Percentiles rank a stretch among this genome's conserved stretches.
Conservation (phyloP, 1,284 basidiomycete species). For the Chalciporus sp. region DNA sequence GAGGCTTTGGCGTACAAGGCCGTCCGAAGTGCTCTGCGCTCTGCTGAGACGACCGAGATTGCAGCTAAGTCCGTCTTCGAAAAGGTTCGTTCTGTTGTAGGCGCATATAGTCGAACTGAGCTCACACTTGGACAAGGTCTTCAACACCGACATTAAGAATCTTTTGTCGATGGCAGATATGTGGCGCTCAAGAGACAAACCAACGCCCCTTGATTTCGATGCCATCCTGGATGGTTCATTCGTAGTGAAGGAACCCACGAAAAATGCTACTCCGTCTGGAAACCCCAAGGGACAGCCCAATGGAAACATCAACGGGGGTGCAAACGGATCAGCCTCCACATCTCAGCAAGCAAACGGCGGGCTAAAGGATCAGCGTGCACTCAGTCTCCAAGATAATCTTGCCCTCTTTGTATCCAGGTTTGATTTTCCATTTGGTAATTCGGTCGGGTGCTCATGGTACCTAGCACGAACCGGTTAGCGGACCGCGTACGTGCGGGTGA, state of each 20-base stretch:
- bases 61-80: conserved; percentile 80
- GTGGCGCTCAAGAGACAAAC: conserved; percentile 90
- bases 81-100: conserved; percentile 60
- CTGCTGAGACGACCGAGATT: conserved; percentile 43
- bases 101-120: not conserved
- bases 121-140: conserved; percentile 60
- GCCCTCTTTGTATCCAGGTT: conserved; percentile 84
- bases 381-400: conserved; percentile 80
- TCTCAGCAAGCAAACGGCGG: conserved; percentile 33
- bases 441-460: not conserved
- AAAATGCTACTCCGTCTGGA: not conserved
- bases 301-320: conserved; percentile 27
- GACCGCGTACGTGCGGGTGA: conserved; percentile 73
- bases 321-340: conserved; percentile 8
- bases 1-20: conserved; percentile 88
- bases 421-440: conserved; percentile 4
- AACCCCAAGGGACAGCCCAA: conserved; percentile 25
- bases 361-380: conserved; percentile 79
- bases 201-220: conserved; percentile 83
- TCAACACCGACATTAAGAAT: conserved; percentile 85
- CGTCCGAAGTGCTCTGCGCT: conserved; percentile 69
- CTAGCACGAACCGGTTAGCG: conserved; percentile 78
- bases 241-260: conserved; percentile 33
- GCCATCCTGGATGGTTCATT: conserved; percentile 67
- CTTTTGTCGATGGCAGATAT: conserved; percentile 96